Percentiles rank a stretch among this genome's conserved stretches.
phyloP scores from a whole-genome alignment of 2,329 filamentous ascomycete species.

The Aspergillus ustus region DNA sequence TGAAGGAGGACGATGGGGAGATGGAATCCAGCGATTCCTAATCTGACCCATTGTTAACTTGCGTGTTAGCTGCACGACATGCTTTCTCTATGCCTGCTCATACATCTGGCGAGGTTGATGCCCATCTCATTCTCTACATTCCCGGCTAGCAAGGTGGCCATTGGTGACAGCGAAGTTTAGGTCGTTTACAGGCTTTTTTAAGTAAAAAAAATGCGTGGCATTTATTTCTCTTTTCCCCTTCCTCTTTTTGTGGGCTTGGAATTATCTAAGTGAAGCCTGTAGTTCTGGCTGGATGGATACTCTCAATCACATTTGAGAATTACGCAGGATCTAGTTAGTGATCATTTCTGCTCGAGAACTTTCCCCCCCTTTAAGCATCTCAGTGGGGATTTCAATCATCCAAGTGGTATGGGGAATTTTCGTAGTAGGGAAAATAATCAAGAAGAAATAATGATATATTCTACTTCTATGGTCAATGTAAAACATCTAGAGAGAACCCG shows the following conservation, averaged over 20 bases:
- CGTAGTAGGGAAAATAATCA: neutral
- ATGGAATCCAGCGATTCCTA: neutral
- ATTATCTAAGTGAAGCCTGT: neutral
- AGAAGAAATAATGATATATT: neutral
- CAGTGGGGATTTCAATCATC: neutral
- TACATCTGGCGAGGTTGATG: neutral
- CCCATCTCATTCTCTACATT: neutral
- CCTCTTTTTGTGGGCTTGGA: neutral
- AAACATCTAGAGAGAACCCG: neutral
- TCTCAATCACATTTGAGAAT: neutral
- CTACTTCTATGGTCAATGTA: slow-evolving; percentile 3
- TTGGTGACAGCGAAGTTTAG: neutral
- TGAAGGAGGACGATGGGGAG: neutral
- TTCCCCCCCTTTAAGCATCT: neutral
- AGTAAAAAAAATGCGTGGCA: neutral
- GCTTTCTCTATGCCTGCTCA: neutral
- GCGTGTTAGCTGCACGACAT: neutral
- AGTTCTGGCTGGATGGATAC: neutral
- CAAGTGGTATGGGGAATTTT: too few species aligned
- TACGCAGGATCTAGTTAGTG: neutral
- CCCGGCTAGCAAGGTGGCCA: neutral
- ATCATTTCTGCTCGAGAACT: neutral
- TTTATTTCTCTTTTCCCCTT: neutral
- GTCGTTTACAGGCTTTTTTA: too few species aligned
- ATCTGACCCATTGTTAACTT: neutral